Evolutionary conservation across 768 basidiomycete genomes (phyloP), one percentile per base, ranked within the genome.

Genomic region (Exidia glandulosa): DNA sequence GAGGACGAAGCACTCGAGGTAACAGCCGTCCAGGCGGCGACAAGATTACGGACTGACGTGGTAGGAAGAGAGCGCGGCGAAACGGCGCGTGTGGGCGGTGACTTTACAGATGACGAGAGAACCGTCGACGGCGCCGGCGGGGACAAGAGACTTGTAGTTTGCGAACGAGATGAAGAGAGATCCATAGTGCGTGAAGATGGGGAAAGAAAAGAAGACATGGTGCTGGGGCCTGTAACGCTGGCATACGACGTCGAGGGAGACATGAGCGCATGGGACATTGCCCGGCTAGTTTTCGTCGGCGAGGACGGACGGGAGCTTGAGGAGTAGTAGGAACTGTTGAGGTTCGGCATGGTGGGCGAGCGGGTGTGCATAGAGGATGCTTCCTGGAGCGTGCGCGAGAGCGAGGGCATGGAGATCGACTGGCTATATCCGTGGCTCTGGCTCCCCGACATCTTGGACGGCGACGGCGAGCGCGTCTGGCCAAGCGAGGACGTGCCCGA

Each of bases 11-110:
- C 73, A 0, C 78, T 77, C 1, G 72, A 75, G 1, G 73, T 72
- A 2, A 74, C 64, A 1, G 76, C 73, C 36, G 75, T 72, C 88
- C 89, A 92, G 7, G 85, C 76, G 0, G 83, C 81, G 6, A 92
- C 85, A 37, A 90, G 82, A 63, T 90, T 90, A 32, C 87, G 80
- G 27, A 92, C 85, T 3, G 85, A 87, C 0, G 83, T 77, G 30
- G 14, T 14, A 25, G 36, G 31, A 23, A 63, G 58, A 32, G 57
- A 54, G 27, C 62, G 58, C 16, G 58, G 57, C 25, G 31, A 32
- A 27, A 54, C 30, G n/a, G 32, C 27, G 14, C 56, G 57, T 6
- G 47, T 50, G 13, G 31, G 62, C 27, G 62, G 50, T 2, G 33
- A 37, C 36, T 59, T 57, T 36, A 55, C 58, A 32, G 57, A 34